A percentile compares a stretch with the other conserved stretches of the same genome.
Conservation (phyloP, 495 filamentous ascomycete genomes). For the Parachaetomium inaequale region DNA sequence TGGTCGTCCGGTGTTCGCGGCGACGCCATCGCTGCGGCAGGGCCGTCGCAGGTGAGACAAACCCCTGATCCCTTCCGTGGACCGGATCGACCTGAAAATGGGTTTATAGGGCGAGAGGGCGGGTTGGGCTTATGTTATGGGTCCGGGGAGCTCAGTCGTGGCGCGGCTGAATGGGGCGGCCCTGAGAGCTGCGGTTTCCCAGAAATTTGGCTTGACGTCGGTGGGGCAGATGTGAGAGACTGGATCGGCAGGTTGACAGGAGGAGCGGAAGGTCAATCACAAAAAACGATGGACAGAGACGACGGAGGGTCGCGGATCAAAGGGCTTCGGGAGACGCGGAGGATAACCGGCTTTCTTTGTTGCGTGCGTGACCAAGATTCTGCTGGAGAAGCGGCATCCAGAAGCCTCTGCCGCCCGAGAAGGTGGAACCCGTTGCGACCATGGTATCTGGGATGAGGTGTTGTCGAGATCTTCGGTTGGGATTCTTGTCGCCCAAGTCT, state of each 20-base stretch:
- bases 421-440: conserved; percentile 3
- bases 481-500: neutral
- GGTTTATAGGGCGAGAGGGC: neutral
- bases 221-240: neutral
- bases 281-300: neutral
- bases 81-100: neutral
- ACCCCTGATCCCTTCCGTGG: neutral
- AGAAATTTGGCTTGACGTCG: conserved; percentile 1
- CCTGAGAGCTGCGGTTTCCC: neutral
- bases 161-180: neutral
- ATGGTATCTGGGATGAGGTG: conserved; percentile 4
- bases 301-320: neutral
- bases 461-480: conserved; percentile 6
- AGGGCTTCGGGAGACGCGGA: neutral
- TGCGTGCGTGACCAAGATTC: conserved; percentile 1
- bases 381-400: conserved; percentile 9
- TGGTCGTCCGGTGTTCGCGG: conserved; percentile 10
- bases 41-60: neutral
- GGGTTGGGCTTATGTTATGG: neutral
- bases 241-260: neutral
- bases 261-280: neutral
- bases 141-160: neutral
- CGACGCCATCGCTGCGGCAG: conserved; percentile 19
- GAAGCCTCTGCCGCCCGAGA: neutral
- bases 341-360: neutral